These are phyloP conservation scores for Physcomitrellopsis africana DNA, from an alignment of 225 moss, liverwort and hornwort genomes.

Conservation along the genomic window DNA sequence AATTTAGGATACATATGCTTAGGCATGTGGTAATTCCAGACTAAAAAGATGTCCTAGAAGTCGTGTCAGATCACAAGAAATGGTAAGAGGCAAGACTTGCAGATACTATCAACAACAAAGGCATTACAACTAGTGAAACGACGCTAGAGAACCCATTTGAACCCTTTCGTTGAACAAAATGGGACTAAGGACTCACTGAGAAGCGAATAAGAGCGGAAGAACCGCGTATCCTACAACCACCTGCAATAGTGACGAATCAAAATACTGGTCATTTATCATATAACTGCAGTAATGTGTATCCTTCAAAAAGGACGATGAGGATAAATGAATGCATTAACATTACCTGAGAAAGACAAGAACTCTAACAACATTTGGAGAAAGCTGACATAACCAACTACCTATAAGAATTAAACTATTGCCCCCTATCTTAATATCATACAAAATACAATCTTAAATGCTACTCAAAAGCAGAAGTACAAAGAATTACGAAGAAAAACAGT, in stretches of 20 bases:
- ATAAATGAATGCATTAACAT: not conserved
- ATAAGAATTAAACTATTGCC: not conserved
- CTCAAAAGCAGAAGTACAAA: too few relatives aligned
- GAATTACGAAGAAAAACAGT: too few relatives aligned
- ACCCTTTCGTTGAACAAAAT: too few relatives aligned
- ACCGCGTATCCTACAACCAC: conserved; percentile 96
- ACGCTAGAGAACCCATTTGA: too few relatives aligned
- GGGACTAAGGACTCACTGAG: conserved; percentile 53
- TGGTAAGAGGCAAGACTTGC: not conserved
- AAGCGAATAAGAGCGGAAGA: conserved; percentile 85
- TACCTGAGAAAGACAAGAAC: not conserved
- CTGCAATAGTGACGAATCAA: conserved; percentile 58
- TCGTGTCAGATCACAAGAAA: too few relatives aligned
- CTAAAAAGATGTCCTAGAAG: not conserved
- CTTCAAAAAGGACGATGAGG: not conserved
- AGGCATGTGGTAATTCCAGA: not conserved
- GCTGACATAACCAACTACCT: not conserved
- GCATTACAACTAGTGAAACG: not conserved
- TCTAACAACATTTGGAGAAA: not conserved
- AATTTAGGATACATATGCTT: not conserved
- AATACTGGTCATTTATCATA: conserved; percentile 4
- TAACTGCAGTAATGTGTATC: not conserved
- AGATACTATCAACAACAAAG: not conserved
- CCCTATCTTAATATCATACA: too few relatives aligned
- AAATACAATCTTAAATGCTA: too few relatives aligned